phyloP scores from a whole-genome alignment of 169 alveolate genomes.

The Plasmodium yoelii region DNA sequence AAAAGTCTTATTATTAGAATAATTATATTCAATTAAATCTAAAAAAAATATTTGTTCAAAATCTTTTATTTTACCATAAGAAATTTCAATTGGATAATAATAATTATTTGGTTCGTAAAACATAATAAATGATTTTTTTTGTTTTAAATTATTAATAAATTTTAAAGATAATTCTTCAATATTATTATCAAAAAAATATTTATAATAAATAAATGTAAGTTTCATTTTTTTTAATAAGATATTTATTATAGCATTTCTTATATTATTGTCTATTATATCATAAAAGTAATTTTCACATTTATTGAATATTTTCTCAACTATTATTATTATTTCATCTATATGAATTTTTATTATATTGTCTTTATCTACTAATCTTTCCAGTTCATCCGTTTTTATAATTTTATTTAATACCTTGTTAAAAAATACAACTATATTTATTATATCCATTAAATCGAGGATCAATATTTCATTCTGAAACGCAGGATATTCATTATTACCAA shows the following conservation, averaged over 20 bases:
- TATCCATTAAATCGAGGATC: constrained; percentile 46
- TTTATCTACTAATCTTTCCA: constrained; percentile 32
- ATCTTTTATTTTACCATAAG: constrained; percentile 38
- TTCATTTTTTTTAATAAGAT: constrained; percentile 58
- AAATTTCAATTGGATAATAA: constrained; percentile 51
- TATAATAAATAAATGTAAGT: constrained; percentile 45
- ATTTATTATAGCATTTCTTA: constrained; percentile 19
- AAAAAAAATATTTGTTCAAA: constrained; percentile 54
- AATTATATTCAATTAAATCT: constrained; percentile 49
- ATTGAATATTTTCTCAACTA: constrained; percentile 27
- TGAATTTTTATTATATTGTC: constrained; percentile 29
- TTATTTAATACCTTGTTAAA: constrained; percentile 57
- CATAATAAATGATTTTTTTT: constrained; percentile 54
- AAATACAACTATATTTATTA: constrained; percentile 48
- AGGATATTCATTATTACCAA: constrained; percentile 16
- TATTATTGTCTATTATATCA: constrained; percentile 53
- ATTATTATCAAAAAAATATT: constrained; percentile 36
- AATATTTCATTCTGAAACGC: constrained; percentile 30
- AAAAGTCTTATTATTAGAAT: constrained; percentile 45
- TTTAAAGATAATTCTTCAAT: constrained; percentile 30
- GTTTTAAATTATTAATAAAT: constrained; percentile 26
- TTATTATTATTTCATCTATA: constrained; percentile 12
- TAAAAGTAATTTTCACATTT: constrained; percentile 41
- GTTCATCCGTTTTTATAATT: constrained; percentile 7
- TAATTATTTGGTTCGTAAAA: constrained; percentile 39